Base-by-base conservation (phyloP, 495 filamentous ascomycete genomes). In the Chaetomium cochliodes region DNA sequence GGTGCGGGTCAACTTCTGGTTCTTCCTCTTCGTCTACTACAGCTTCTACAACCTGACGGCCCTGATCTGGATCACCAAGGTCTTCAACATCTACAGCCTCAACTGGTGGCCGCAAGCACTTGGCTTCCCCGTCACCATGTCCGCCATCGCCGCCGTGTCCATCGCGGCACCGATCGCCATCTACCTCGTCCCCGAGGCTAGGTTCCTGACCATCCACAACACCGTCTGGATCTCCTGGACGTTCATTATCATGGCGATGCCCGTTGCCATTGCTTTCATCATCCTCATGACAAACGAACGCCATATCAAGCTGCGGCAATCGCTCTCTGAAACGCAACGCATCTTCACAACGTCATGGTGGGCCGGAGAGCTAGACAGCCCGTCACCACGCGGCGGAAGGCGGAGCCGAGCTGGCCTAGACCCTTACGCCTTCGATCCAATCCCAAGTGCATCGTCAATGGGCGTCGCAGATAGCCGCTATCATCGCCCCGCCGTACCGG, bases 1-100 rank as follows among this genome's bases (percentile, higher is more conserved):
- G 30, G 85, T 87, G 5, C 81, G 80, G 53, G 80, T 88, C 63
- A 87, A 87, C 75, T 88, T 88, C 67, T 87, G 85, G 85, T 87
- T 86, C 76, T 88, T 87, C 73, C 77, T 88, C 4, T 80, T 84
- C 20, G 79, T 87, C 47, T 88, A 87, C 75, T 88, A 88, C 71
- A 83, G 83, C 26, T 84, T 86, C 69, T 88, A 88, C 72, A 86
- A 85, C 68, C 69, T 87, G 26, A 85, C 84, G 8, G 85, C 84
- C 5, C 73, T 88, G 65, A 81, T 87, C 33, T 88, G 85, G 85
- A 85, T 88, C 55, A 88, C 86, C 50, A 88, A 88, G 65, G 78
- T 88, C 1, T 88, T 88, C 72, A 88, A 88, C 71, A 76, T 88
- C 26, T 88, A 88, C 73, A 85, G 82, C 50, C 75, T 88, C 37